Conservation (phyloP, 1,284 basidiomycete genomes). For the Cryptococcus neoformans region DNA sequence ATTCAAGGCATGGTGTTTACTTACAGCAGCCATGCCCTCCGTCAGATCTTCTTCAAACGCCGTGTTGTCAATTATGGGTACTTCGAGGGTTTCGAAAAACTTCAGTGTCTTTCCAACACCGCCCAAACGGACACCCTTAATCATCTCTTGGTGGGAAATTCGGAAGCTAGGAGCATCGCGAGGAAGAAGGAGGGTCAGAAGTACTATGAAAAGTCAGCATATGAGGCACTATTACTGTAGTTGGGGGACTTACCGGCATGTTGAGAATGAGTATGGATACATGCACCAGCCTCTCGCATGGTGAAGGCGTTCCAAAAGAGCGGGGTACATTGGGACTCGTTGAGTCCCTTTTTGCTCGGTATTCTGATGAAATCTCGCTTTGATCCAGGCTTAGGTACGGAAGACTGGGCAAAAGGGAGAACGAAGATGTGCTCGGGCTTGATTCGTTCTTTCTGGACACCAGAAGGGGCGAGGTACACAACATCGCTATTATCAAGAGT, state of each 20-base stretch:
- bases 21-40: slow-evolving; percentile 69
- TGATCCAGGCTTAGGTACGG: slow-evolving; percentile 58
- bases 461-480: slow-evolving; percentile 72
- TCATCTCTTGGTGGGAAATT: slow-evolving; percentile 84
- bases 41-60: slow-evolving; percentile 81
- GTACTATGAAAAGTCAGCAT: slow-evolving; percentile 51
- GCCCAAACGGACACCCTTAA: slow-evolving; percentile 76
- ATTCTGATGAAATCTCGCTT: slow-evolving; percentile 71
- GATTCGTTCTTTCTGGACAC: slow-evolving; percentile 84
- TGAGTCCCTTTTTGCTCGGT: slow-evolving; percentile 61
- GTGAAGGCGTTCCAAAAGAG: slow-evolving; percentile 90
- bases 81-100: slow-evolving; percentile 76
- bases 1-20: slow-evolving; percentile 10
- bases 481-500: slow-evolving; percentile 56
- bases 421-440: slow-evolving; percentile 76
- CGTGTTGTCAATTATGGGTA: slow-evolving; percentile 86
- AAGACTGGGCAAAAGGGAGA: slow-evolving; percentile 67
- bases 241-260: slow-evolving; percentile 54
- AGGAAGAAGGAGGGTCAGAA: slow-evolving; percentile 73
- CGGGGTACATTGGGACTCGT: slow-evolving; percentile 78
- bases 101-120: slow-evolving; percentile 68
- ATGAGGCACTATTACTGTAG: neutral
- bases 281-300: slow-evolving; percentile 68
- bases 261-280: slow-evolving; percentile 84
- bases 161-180: slow-evolving; percentile 57